phyloP scores from a whole-genome alignment of 305 asterid species.

The Fraxinus albicans region DNA sequence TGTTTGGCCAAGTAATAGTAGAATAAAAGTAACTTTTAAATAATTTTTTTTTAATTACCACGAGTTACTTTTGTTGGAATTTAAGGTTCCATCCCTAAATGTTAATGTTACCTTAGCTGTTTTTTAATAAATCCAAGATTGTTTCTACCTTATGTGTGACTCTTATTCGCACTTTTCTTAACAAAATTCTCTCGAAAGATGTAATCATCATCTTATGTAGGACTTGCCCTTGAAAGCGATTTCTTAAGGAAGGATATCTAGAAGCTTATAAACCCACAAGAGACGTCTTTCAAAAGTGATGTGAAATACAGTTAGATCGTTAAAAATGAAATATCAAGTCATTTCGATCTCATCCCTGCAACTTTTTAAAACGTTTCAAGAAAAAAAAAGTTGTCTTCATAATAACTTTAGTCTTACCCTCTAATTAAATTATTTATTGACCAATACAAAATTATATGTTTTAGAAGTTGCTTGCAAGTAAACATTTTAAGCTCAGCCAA shows the following conservation, averaged over 20 bases:
- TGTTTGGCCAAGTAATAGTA: not conserved
- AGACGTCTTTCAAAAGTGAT: too few relatives aligned
- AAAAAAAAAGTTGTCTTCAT: not conserved
- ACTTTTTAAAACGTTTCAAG: not conserved
- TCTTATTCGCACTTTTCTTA: too few relatives aligned
- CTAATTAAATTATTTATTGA: not conserved
- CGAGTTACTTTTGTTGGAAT: not conserved
- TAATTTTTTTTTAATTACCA: not conserved
- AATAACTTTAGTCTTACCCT: not conserved
- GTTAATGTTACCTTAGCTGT: not conserved
- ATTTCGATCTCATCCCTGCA: not conserved
- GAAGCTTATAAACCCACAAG: too few relatives aligned
- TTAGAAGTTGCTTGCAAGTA: not conserved
- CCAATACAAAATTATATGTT: not conserved
- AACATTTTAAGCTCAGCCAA: not conserved
- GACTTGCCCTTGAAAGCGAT: too few relatives aligned
- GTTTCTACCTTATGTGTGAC: too few relatives aligned
- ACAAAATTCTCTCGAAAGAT: too few relatives aligned
- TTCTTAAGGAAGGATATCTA: too few relatives aligned
- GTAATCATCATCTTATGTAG: too few relatives aligned
- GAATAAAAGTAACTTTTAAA: not conserved
- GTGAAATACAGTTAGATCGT: too few relatives aligned
- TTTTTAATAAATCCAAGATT: too few relatives aligned
- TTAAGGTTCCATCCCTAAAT: not conserved
- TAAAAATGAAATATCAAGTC: too few relatives aligned